phyloP scores from a whole-genome alignment of 805 yeast genomes.

The Metschnikowia borealis region DNA sequence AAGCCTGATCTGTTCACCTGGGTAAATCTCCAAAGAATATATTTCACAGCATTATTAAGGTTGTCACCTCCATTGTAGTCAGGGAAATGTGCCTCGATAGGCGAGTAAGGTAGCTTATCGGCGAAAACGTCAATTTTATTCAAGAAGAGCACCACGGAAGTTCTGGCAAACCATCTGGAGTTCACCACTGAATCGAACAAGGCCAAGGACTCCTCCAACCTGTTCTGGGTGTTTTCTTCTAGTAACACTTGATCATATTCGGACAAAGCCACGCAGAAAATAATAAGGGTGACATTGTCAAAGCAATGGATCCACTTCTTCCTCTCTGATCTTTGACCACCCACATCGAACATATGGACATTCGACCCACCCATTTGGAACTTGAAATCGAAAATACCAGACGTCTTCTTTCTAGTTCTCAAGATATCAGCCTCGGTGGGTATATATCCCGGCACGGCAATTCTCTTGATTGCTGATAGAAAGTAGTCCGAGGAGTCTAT shows the following conservation, averaged over 20 bases:
- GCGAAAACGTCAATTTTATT: slow-evolving; percentile 90
- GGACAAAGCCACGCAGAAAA: slow-evolving; percentile 85
- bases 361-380: slow-evolving; percentile 65
- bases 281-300: slow-evolving; percentile 84
- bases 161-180: slow-evolving; percentile 86
- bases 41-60: slow-evolving; percentile 86
- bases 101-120: slow-evolving; percentile 76
- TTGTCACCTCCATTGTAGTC: slow-evolving; percentile 90
- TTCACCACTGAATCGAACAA: slow-evolving; percentile 88
- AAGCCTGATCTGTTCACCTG: slow-evolving; percentile 79
- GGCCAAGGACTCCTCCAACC: slow-evolving; percentile 52
- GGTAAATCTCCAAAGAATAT: slow-evolving; percentile 85
- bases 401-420: slow-evolving; percentile 85
- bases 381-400: slow-evolving; percentile 82
- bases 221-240: slow-evolving; percentile 36
- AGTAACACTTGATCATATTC: slow-evolving; percentile 86
- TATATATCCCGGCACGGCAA: slow-evolving; percentile 54
- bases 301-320: slow-evolving; percentile 97
- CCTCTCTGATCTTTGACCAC: slow-evolving; percentile 94
- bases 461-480: slow-evolving; percentile 60
- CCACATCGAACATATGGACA: slow-evolving; percentile 67
- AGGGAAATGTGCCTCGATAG: slow-evolving; percentile 78
- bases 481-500: slow-evolving; percentile 84
- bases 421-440: slow-evolving; percentile 78
- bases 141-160: slow-evolving; percentile 79